Percentiles rank a stretch among this genome's conserved stretches.
Conservation (phyloP, 495 filamentous ascomycete species). For the Trichocladium antarcticum region DNA sequence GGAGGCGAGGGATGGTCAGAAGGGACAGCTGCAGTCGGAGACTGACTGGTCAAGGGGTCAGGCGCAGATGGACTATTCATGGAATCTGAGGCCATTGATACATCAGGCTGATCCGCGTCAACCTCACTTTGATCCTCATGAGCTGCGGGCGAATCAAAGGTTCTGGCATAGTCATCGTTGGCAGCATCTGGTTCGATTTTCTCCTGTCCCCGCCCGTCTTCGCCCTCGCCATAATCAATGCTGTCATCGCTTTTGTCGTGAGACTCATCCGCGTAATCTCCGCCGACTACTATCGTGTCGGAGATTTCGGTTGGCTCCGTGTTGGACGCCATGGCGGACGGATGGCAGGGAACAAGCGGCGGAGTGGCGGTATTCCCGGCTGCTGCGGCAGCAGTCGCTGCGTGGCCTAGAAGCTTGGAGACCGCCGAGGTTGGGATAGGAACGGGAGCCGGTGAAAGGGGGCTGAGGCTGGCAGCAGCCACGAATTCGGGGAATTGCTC, state of each 20-base stretch:
- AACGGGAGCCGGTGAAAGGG: constrained; percentile 19
- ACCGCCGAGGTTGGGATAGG: constrained; percentile 25
- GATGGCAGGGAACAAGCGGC: not conserved
- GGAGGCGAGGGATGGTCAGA: constrained; percentile 15
- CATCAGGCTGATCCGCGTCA: constrained; percentile 31
- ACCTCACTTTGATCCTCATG: constrained; percentile 21
- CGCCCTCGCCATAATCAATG: constrained; percentile 26
- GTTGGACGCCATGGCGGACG: constrained; percentile 11
- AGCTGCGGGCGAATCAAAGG: constrained; percentile 35
- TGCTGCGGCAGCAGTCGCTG: constrained; percentile 12
- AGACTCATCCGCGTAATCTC: constrained; percentile 19
- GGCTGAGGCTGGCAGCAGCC: constrained; percentile 32
- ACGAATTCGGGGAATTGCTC: constrained; percentile 25
- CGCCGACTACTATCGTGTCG: constrained; percentile 27
- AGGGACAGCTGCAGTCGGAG: constrained; percentile 16
- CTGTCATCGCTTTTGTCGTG: constrained; percentile 22
- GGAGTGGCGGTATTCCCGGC: constrained; percentile 1
- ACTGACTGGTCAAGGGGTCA: constrained; percentile 21
- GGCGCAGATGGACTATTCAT: constrained; percentile 30
- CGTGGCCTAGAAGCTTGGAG: constrained; percentile 32
- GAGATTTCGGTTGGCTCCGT: constrained; percentile 9
- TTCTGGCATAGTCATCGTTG: constrained; percentile 40
- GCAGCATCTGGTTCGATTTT: constrained; percentile 19
- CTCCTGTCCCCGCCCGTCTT: constrained; percentile 11
- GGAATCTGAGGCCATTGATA: constrained; percentile 32